phyloP scores from a whole-genome alignment of 768 basidiomycete species.

The Mycena vulgaris region DNA sequence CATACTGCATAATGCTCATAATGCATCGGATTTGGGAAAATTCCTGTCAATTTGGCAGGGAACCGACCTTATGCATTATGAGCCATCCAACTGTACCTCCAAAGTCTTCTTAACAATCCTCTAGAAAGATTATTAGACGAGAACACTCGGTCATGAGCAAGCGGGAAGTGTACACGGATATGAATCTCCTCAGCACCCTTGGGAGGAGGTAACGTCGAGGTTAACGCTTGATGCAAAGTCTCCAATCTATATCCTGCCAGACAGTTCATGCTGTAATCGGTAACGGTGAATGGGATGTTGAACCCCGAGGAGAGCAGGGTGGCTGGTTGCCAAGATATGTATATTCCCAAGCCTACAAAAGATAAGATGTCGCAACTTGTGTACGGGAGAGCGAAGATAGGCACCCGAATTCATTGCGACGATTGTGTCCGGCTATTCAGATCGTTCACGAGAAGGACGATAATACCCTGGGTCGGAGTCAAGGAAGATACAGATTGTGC shows the following conservation, averaged over 20 bases:
- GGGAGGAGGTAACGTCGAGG: not conserved
- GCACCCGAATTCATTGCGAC: constrained; percentile 58
- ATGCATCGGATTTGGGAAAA: too few relatives aligned
- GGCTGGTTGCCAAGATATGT: constrained; percentile 54
- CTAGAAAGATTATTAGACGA: not conserved
- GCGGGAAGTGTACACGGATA: not conserved
- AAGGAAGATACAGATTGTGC: constrained; percentile 52
- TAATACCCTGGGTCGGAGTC: constrained; percentile 42
- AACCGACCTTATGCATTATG: too few relatives aligned
- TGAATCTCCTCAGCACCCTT: not conserved
- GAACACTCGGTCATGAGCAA: not conserved
- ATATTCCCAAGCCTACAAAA: constrained; percentile 56
- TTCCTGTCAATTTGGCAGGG: too few relatives aligned
- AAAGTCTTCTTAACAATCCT: not conserved
- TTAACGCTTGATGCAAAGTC: not conserved
- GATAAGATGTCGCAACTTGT: too few relatives aligned
- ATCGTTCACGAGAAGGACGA: constrained; percentile 11
- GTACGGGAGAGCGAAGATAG: too few relatives aligned
- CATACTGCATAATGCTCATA: too few relatives aligned
- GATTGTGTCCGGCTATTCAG: constrained; percentile 56
- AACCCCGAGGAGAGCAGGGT: constrained; percentile 45
- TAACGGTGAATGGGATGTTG: constrained; percentile 46
- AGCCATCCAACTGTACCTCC: not conserved
- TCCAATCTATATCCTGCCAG: not conserved
- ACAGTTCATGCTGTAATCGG: constrained; percentile 34